A percentile compares a stretch with the other conserved stretches of the same genome.
These are phyloP conservation scores for Collybiopsis luxurians DNA, from an alignment of 768 basidiomycete species.

Conservation along the genomic window DNA sequence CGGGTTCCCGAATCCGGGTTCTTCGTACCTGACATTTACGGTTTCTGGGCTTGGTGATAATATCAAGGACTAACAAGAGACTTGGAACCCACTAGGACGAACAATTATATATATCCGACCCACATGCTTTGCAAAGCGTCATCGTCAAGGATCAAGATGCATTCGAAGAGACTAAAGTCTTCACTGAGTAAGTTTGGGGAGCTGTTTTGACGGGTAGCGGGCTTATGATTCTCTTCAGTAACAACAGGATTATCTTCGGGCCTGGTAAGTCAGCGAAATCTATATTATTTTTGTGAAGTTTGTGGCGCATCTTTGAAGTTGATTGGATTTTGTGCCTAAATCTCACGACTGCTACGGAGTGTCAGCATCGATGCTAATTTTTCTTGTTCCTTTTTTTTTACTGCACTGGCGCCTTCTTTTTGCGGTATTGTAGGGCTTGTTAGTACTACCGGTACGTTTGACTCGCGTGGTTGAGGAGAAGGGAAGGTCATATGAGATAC, in stretches of 20 bases:
- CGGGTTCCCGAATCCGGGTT: no score
- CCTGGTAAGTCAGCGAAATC: slow-evolving; percentile 30
- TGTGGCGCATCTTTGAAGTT: no score
- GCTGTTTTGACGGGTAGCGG: neutral
- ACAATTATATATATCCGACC: slow-evolving; percentile 49
- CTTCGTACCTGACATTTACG: neutral
- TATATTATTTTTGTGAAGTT: no score
- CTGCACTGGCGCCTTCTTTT: no score
- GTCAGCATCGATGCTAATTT: slow-evolving; percentile 3
- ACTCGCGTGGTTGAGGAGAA: no score
- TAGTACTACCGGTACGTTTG: slow-evolving; percentile 2
- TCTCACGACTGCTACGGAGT: no score
- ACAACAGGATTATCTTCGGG: slow-evolving; percentile 45
- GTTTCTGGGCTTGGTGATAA: neutral
- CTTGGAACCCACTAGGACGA: slow-evolving; percentile 35
- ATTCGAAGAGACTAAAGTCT: slow-evolving; percentile 44
- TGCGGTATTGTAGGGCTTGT: neutral
- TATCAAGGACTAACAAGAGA: neutral
- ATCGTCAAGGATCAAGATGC: slow-evolving; percentile 45
- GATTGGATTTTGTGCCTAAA: slow-evolving; percentile 37
- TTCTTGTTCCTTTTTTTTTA: neutral
- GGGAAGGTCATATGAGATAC: neutral
- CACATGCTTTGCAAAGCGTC: slow-evolving; percentile 45
- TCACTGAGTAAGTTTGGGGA: slow-evolving; percentile 36
- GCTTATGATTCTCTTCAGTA: slow-evolving; percentile 22